A percentile compares a stretch with the other conserved stretches of the same genome.
phyloP scores from a whole-genome alignment of 2,329 filamentous ascomycete genomes.

The Teratosphaeria destructans region DNA sequence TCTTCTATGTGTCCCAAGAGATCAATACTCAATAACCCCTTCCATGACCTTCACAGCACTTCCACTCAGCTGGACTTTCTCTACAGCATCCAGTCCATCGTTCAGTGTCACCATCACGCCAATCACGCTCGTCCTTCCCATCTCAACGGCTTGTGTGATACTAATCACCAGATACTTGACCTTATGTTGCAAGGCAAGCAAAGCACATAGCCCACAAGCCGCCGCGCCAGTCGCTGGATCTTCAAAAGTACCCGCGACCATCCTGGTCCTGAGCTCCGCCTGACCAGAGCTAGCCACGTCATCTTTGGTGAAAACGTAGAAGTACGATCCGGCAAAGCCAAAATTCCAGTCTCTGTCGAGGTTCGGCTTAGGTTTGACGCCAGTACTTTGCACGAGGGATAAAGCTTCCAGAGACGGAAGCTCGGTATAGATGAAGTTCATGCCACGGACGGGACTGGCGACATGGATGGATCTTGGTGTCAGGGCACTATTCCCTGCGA shows the following conservation, averaged over 20 bases:
- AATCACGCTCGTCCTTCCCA: conserved; percentile 41
- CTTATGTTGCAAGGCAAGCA: conserved; percentile 31
- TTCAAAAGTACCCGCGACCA: conserved; percentile 43
- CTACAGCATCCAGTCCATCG: conserved; percentile 25
- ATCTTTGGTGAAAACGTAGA: conserved; percentile 41
- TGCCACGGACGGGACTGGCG: conserved; percentile 55
- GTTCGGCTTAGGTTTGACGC: conserved; percentile 23
- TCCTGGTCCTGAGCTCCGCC: conserved; percentile 44
- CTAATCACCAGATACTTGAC: conserved; percentile 27
- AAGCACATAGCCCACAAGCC: conserved; percentile 36
- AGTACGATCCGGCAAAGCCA: conserved; percentile 47
- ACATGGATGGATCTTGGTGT: conserved; percentile 15
- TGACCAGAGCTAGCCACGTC: not conserved
- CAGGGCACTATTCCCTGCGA: conserved; percentile 10
- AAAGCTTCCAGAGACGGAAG: conserved; percentile 53
- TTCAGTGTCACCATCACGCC: conserved; percentile 35
- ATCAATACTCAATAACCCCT: conserved; percentile 14
- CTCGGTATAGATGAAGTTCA: conserved; percentile 60
- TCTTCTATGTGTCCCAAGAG: too few species aligned
- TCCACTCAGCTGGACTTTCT: conserved; percentile 34
- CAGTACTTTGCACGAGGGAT: conserved; percentile 27
- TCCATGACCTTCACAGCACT: conserved; percentile 35
- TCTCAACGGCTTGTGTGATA: conserved; percentile 42
- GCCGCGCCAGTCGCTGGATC: conserved; percentile 43
- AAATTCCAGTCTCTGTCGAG: conserved; percentile 42